phyloP scores from a whole-genome alignment of 768 basidiomycete genomes.

The Lactifluus pinguis region DNA sequence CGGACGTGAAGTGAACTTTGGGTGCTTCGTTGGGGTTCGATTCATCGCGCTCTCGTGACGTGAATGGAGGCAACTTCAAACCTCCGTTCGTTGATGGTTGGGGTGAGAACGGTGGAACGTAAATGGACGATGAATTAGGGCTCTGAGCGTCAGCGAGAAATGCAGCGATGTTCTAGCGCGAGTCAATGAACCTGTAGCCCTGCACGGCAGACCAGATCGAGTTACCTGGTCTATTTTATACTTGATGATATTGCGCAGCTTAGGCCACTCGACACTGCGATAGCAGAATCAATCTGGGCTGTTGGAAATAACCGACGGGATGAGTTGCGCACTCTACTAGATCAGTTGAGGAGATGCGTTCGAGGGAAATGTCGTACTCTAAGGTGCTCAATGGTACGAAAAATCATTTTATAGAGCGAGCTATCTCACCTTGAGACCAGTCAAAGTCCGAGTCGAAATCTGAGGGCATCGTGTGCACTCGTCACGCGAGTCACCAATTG shows the following conservation, averaged over 20 bases:
- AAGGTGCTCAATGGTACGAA: slow-evolving; percentile 9
- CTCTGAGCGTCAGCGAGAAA: slow-evolving; percentile 26
- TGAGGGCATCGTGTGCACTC: background rate
- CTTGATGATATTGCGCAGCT: slow-evolving; percentile 65
- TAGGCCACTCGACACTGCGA: slow-evolving; percentile 57
- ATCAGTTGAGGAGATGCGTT: slow-evolving; percentile 59
- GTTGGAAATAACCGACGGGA: background rate
- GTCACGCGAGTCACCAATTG: background rate
- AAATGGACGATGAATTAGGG: slow-evolving; percentile 28
- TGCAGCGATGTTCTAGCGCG: slow-evolving; percentile 26
- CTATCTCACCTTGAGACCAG: slow-evolving; percentile 16
- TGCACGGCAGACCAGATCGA: slow-evolving; percentile 2
- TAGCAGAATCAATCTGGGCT: background rate
- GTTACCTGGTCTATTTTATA: slow-evolving; percentile 56
- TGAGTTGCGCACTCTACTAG: slow-evolving; percentile 39
- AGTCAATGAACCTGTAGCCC: background rate
- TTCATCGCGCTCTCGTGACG: slow-evolving; percentile 44
- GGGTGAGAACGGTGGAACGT: slow-evolving; percentile 32
- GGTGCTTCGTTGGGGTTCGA: slow-evolving; percentile 45
- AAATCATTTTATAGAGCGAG: background rate
- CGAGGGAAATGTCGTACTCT: slow-evolving; percentile 53
- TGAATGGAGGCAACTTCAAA: slow-evolving; percentile 65
- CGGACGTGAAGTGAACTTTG: slow-evolving; percentile 48
- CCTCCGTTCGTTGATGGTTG: slow-evolving; percentile 41
- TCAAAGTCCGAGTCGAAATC: slow-evolving; percentile 1